These are phyloP conservation scores for Chenopodium suecicum DNA, from an alignment of 148 eudicot species.

Conservation along the genomic window DNA sequence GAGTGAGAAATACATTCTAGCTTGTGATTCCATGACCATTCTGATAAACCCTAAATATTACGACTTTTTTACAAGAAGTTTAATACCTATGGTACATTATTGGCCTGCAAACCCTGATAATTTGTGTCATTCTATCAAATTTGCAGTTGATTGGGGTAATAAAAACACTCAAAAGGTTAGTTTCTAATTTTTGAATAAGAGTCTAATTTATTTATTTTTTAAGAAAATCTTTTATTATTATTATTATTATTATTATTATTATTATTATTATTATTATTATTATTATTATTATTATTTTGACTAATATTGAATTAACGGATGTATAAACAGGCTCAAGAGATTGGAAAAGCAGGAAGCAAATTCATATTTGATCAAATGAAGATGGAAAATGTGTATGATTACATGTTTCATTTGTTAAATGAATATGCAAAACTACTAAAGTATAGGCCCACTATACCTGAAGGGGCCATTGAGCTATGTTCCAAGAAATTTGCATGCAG, in stretches of 20 bases:
- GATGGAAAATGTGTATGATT: neutral
- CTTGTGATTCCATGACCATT: constrained; percentile 60
- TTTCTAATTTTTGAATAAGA: neutral
- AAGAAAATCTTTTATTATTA: no score
- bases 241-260: no score
- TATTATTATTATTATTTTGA: no score
- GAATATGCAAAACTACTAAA: constrained; percentile 24
- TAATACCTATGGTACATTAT: constrained; percentile 57
- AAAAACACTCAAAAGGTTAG: constrained; percentile 42
- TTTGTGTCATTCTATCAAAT: constrained; percentile 53
- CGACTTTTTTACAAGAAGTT: constrained; percentile 62
- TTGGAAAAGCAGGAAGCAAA: no score
- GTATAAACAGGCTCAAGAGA: no score
- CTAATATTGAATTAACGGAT: no score
- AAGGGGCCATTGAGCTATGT: constrained; percentile 50
- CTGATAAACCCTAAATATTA: constrained; percentile 45
- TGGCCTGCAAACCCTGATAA: constrained; percentile 49
- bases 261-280: no score
- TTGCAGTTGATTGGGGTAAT: constrained; percentile 76
- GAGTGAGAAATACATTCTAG: constrained; percentile 64
- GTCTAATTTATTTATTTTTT: no score
- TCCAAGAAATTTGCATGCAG: constrained; percentile 50
- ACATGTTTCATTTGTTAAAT: no score
- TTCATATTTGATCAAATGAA: no score
- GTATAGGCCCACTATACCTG: constrained; percentile 50